Evolutionary conservation across 1,284 basidiomycete species (phyloP).

Genomic region (Pseudozyma hubeiensis): DNA sequence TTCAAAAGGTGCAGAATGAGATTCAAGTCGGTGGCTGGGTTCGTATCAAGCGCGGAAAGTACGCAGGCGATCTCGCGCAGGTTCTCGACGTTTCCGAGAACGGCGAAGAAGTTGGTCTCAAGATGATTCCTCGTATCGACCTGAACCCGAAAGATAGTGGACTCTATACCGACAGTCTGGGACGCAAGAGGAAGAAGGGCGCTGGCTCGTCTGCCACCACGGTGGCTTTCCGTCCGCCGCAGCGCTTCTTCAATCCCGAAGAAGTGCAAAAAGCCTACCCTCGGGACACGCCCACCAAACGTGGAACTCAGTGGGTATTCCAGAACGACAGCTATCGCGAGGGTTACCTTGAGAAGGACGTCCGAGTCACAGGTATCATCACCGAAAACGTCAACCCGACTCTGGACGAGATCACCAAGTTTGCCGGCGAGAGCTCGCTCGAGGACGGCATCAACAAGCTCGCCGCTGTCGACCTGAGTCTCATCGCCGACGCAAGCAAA

Average conservation of each 20-base stretch:
- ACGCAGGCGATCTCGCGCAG: constrained; percentile 93
- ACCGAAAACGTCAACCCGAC: constrained; percentile 93
- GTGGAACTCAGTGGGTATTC: constrained; percentile 72
- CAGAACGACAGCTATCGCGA: constrained; percentile 92
- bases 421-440: constrained; percentile 73
- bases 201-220: constrained; percentile 57
- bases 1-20: constrained; percentile 91
- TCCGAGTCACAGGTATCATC: constrained; percentile 82
- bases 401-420: constrained; percentile 93
- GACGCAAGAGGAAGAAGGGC: constrained; percentile 68
- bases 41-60: constrained; percentile 91
- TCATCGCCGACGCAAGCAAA: constrained; percentile 87
- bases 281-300: constrained; percentile 73
- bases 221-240: constrained; percentile 81
- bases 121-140: constrained; percentile 96
- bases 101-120: constrained; percentile 91
- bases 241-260: constrained; percentile 92
- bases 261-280: constrained; percentile 91
- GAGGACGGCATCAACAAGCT: constrained; percentile 55
- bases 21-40: constrained; percentile 93
- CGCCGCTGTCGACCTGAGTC: constrained; percentile 77
- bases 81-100: constrained; percentile 93
- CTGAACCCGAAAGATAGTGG: constrained; percentile 73
- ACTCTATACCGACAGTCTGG: constrained; percentile 69
- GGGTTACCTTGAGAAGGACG: constrained; percentile 96